A percentile compares a stretch with the other conserved stretches of the same genome.
These are phyloP conservation scores for Aspergillus fumigatiaffinis DNA, from an alignment of 2,329 filamentous ascomycete species.

Conservation along the genomic window DNA sequence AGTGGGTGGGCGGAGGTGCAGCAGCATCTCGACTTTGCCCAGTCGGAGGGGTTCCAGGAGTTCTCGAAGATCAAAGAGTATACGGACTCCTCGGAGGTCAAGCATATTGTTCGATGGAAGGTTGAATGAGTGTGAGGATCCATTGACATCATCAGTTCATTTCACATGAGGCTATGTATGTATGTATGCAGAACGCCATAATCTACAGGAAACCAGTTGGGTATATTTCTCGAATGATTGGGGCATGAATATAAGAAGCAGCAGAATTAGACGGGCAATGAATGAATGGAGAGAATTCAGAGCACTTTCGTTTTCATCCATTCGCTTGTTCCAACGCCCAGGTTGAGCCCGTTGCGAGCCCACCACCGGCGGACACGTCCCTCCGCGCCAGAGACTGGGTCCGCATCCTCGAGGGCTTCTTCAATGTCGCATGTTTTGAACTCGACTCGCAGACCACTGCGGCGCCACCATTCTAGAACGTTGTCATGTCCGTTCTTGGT, in stretches of 20 bases:
- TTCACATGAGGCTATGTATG: background rate
- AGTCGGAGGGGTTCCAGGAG: slow-evolving; percentile 29
- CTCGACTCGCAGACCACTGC: slow-evolving; percentile 68
- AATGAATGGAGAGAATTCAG: slow-evolving; percentile 29
- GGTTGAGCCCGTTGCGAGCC: slow-evolving; percentile 76
- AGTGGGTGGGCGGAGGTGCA: slow-evolving; percentile 36
- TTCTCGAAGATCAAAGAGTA: slow-evolving; percentile 20
- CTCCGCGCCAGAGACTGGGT: slow-evolving; percentile 61
- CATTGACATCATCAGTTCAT: background rate
- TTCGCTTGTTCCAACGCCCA: slow-evolving; percentile 77
- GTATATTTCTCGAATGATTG: background rate
- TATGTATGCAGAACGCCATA: background rate
- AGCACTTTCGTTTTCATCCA: slow-evolving; percentile 82
- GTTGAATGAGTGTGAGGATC: background rate
- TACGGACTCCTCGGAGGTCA: slow-evolving; percentile 24
- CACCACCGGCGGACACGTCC: slow-evolving; percentile 79
- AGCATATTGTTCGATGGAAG: slow-evolving; percentile 14
- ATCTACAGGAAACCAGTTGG: background rate
- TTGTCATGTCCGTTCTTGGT: slow-evolving; percentile 81
- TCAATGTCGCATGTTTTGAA: slow-evolving; percentile 96
- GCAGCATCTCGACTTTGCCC: slow-evolving; percentile 33
- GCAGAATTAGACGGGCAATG: background rate
- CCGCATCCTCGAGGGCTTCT: slow-evolving; percentile 83
- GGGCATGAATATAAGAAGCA: background rate
- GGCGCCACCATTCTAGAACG: slow-evolving; percentile 91